Evolutionary conservation across 345 rosid species (phyloP), one percentile per base, ranked within the genome.

Genomic region (Brassica nigra): DNA sequence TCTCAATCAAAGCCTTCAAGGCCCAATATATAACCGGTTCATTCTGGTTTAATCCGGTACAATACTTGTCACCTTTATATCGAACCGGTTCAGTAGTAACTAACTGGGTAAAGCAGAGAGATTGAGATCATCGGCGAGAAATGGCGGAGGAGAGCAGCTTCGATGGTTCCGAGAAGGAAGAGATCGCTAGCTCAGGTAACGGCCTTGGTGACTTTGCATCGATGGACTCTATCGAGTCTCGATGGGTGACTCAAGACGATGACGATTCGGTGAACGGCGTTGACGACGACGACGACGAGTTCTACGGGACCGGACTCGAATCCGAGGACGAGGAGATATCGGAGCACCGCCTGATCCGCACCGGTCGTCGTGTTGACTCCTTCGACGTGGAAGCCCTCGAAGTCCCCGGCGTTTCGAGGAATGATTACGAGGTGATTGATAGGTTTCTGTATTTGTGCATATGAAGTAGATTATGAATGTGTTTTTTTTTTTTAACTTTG

Each of bases 381-480:
- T 95, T 95, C 71, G 99, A 95, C 80, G 98, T 93, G 14, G 99
- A 95, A 80, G 99, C 99, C 11, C 91, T 93, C 23, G 99, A 95
- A 79, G 89, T 95, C 73, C 98, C 94, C 1, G 92, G 98, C 34
- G 95, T 90, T 28, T 89, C 84, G 1, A 86, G 95, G 73, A 88
- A 84, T 69, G 88, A 93, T 33, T 89, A 87, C 82, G 94, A 93
- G 97, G 98, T 68, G 31, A 34, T 37, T 37, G 36, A 5, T 33
- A n/a, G 47, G 3, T 39, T 36, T 3, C 36, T 36, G 16, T 62
- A 31, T 69, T 16, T 63, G 18, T 76, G 23, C 29, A 57, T 8
- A 44, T 11, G 52, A 10, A 42, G 49, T 44, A 34, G 39, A 58
- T 8, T 8, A 44, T 47, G 55, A 47, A 47, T 47, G 55, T 44